Percentiles rank a stretch among this genome's conserved stretches.
These are phyloP conservation scores for Datisca glomerata DNA, from an alignment of 306 rosid genomes.

Conservation along the genomic window DNA sequence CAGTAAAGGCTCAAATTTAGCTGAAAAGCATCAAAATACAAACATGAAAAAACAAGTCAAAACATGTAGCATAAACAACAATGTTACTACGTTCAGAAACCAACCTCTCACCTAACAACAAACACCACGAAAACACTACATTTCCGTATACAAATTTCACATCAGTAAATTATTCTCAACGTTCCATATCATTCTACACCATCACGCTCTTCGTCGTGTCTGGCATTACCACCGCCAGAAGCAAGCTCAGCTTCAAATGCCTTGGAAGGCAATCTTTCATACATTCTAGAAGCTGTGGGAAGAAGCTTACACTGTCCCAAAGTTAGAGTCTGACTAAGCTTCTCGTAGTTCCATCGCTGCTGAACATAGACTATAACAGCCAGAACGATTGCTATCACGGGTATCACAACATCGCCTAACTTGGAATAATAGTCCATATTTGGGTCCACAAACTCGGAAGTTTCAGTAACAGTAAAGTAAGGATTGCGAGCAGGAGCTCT, in stretches of 20 bases:
- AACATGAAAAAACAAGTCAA: too few relatives aligned
- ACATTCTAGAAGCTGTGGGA: conserved; percentile 38
- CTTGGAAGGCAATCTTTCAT: conserved; percentile 63
- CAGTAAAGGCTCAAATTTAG: too few relatives aligned
- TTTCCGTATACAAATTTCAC: too few relatives aligned
- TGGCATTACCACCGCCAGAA: conserved; percentile 27
- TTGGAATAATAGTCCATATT: conserved; percentile 57
- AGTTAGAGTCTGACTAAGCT: conserved; percentile 36
- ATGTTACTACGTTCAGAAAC: too few relatives aligned
- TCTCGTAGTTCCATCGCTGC: conserved; percentile 68
- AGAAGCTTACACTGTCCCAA: conserved; percentile 50
- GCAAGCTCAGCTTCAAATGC: conserved; percentile 65
- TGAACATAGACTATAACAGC: conserved; percentile 50
- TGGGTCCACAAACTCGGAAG: conserved; percentile 66
- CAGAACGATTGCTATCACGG: conserved; percentile 46
- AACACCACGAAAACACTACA: too few relatives aligned
- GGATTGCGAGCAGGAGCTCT: conserved; percentile 52
- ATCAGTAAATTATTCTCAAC: too few relatives aligned
- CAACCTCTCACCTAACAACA: too few relatives aligned
- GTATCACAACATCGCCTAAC: conserved; percentile 66
- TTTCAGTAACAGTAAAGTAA: conserved; percentile 47
- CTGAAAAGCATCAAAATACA: too few relatives aligned
- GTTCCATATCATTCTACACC: conserved; percentile 29
- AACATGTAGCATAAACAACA: too few relatives aligned
- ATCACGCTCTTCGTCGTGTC: conserved; percentile 20